A percentile compares a stretch with the other conserved stretches of the same genome.
Evolutionary conservation across 2,329 filamentous ascomycete genomes (phyloP).

Genomic region (Colletotrichum orchidophilum): DNA sequence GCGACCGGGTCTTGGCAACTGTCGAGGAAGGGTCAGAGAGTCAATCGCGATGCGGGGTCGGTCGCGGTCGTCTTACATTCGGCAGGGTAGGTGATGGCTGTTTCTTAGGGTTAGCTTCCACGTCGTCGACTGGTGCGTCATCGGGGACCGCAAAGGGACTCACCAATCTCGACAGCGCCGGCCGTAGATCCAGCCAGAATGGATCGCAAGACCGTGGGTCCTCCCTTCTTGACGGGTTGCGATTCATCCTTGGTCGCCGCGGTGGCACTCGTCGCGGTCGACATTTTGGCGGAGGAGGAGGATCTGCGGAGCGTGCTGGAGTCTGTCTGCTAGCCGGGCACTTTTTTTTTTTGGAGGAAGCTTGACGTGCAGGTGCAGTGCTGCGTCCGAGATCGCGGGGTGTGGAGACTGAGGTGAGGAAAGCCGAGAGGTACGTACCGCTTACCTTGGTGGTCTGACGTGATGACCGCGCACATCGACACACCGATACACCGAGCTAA

Average conservation of each 20-base stretch:
- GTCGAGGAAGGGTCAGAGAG: slow-evolving; percentile 30
- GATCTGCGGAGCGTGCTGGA: slow-evolving; percentile 14
- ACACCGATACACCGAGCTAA: slow-evolving; percentile 3
- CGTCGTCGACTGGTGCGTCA: not conserved
- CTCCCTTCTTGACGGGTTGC: slow-evolving; percentile 52
- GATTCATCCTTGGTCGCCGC: slow-evolving; percentile 36
- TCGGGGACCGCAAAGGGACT: slow-evolving; percentile 36
- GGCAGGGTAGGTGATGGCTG: slow-evolving; percentile 89
- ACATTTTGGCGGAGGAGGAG: slow-evolving; percentile 12
- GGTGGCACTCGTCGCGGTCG: slow-evolving; percentile 35
- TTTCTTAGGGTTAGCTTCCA: slow-evolving; percentile 38
- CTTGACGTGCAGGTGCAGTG: slow-evolving; percentile 19
- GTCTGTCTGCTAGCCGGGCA: not conserved
- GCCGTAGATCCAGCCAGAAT: slow-evolving; percentile 94
- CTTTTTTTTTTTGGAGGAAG: slow-evolving; percentile 10
- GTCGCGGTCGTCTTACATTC: slow-evolving; percentile 71
- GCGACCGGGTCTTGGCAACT: slow-evolving; percentile 95
- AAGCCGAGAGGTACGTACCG: slow-evolving; percentile 3
- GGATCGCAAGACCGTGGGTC: slow-evolving; percentile 83
- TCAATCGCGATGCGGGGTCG: slow-evolving; percentile 20
- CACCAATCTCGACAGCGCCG: slow-evolving; percentile 93
- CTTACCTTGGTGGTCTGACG: slow-evolving; percentile 2
- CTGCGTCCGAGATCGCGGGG: slow-evolving; percentile 32
- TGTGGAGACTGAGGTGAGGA: slow-evolving; percentile 10
- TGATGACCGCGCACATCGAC: not conserved